These are phyloP conservation scores for Stagonosporopsis cucurbitacearum DNA, from an alignment of 2,329 filamentous ascomycete genomes.

Conservation along the genomic window DNA sequence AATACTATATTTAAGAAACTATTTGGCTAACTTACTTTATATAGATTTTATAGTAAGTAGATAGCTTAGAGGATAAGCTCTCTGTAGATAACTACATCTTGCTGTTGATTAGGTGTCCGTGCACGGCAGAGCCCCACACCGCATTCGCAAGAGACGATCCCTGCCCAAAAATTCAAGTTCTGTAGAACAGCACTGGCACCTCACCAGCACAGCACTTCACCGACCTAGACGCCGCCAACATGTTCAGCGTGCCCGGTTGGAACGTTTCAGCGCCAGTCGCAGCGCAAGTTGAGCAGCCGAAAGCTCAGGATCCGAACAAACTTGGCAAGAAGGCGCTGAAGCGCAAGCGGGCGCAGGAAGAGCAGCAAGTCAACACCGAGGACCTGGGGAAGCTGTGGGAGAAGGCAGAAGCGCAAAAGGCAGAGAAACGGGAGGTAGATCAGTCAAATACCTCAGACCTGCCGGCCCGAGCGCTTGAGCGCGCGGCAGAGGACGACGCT, in stretches of 20 bases:
- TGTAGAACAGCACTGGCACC: background rate
- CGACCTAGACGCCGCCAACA: slow-evolving; percentile 46
- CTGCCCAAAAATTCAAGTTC: slow-evolving; percentile 14
- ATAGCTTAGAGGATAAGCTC: too few species aligned
- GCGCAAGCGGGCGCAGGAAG: slow-evolving; percentile 68
- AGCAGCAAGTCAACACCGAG: slow-evolving; percentile 77
- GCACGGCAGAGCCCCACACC: slow-evolving; percentile 14
- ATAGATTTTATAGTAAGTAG: too few species aligned
- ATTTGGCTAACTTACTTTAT: too few species aligned
- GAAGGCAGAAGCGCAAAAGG: slow-evolving; percentile 34
- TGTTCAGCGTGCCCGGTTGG: slow-evolving; percentile 97
- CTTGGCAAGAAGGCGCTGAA: slow-evolving; percentile 65
- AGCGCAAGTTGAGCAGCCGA: slow-evolving; percentile 64
- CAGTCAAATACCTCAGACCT: slow-evolving; percentile 15
- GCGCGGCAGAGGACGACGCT: slow-evolving; percentile 51
- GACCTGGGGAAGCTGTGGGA: slow-evolving; percentile 54
- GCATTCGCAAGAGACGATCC: slow-evolving; percentile 10
- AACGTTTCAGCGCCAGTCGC: slow-evolving; percentile 79
- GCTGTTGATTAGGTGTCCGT: too few species aligned
- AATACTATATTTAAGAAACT: too few species aligned
- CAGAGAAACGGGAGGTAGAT: slow-evolving; percentile 57
- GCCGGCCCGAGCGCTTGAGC: slow-evolving; percentile 57
- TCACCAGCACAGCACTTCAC: too few species aligned
- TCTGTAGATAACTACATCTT: too few species aligned
- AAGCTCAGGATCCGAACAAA: slow-evolving; percentile 46